phyloP scores from a whole-genome alignment of 2,329 filamentous ascomycete genomes.

The Colletotrichum musae region DNA sequence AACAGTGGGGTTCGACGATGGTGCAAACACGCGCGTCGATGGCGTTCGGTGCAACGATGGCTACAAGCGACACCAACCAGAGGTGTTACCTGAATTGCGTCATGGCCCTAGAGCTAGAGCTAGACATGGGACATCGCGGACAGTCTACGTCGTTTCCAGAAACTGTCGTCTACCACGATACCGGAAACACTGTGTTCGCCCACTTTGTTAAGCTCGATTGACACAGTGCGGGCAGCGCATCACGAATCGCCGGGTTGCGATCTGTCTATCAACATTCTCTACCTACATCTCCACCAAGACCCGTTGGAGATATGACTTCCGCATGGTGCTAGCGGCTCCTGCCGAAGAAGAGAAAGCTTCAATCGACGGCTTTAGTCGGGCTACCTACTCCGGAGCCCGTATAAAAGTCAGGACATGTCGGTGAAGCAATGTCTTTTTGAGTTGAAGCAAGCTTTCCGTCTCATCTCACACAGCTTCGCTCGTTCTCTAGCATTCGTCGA shows the following conservation, averaged over 20 bases:
- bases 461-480: neutral
- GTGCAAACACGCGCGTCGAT: constrained; percentile 28
- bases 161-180: neutral
- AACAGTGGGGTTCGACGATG: constrained; percentile 18
- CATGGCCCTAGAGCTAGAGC: neutral
- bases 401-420: constrained; percentile 6
- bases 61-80: constrained; percentile 33
- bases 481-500: neutral
- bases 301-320: constrained; percentile 9
- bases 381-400: neutral
- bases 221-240: constrained; percentile 17
- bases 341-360: constrained; percentile 35
- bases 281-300: neutral
- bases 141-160: constrained; percentile 17
- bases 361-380: constrained; percentile 1
- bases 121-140: constrained; percentile 28
- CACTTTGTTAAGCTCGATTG: accelerated
- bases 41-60: constrained; percentile 21
- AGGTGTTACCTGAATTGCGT: constrained; percentile 4
- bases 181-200: constrained; percentile 4
- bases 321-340: constrained; percentile 24
- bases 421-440: neutral
- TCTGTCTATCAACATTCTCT: constrained; percentile 19
- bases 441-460: neutral
- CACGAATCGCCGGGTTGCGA: constrained; percentile 21